A percentile compares a stretch with the other conserved stretches of the same genome.
phyloP scores from a whole-genome alignment of 23 red algal genomes.

The Gracilaria gracilis region DNA sequence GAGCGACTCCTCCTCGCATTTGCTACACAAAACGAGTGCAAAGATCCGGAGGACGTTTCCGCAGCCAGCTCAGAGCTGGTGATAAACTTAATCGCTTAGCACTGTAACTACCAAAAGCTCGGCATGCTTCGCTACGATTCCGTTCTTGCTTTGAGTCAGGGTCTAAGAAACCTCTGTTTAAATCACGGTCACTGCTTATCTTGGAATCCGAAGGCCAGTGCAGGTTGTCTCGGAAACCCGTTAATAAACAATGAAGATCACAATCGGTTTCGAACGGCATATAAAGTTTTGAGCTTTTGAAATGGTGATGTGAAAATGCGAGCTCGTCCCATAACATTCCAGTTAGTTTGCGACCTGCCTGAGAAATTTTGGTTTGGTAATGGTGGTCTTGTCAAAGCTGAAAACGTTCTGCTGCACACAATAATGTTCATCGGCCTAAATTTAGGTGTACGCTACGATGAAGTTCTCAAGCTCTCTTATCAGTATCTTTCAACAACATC shows the following conservation, averaged over 20 bases:
- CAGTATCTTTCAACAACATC: not conserved
- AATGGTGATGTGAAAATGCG: no score
- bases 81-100: slow-evolving; percentile 20
- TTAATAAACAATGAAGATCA: not conserved
- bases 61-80: not conserved
- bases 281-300: not conserved
- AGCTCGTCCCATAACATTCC: no score
- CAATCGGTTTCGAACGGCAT: not conserved
- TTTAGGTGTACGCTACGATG: not conserved
- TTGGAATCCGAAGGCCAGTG: not conserved
- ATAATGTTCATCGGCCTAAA: not conserved
- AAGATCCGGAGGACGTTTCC: not conserved
- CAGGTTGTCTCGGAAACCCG: not conserved
- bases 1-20: not conserved
- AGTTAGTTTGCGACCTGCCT: not conserved
- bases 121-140: slow-evolving; percentile 14
- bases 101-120: slow-evolving; percentile 12
- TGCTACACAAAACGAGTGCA: not conserved
- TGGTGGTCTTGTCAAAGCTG: not conserved
- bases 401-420: not conserved
- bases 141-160: not conserved
- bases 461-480: not conserved
- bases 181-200: not conserved
- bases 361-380: not conserved
- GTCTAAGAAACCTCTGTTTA: not conserved